Conservation (phyloP, 2,329 filamentous ascomycete species). For the Penicillium paneum region DNA sequence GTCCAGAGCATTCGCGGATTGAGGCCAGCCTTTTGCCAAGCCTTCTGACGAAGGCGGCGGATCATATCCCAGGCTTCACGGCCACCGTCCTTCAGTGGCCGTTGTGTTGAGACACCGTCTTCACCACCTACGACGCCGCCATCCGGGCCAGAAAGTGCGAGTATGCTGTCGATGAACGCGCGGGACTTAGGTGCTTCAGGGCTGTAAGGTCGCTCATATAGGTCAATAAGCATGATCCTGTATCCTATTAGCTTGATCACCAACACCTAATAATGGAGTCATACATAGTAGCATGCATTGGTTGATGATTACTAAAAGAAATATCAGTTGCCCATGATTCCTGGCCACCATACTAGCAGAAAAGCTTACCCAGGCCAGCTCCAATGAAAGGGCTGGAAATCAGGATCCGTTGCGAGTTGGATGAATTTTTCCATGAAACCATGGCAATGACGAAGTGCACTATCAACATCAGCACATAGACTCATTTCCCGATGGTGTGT, state of each 20-base stretch:
- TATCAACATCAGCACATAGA: conserved; percentile 16
- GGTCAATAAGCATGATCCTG: conserved; percentile 49
- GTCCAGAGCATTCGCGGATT: conserved; percentile 48
- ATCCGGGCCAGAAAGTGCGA: conserved; percentile 45
- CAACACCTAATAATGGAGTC: not conserved
- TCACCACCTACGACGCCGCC: conserved; percentile 47
- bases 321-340: conserved; percentile 11
- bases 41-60: conserved; percentile 45
- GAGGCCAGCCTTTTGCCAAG: conserved; percentile 49
- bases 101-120: conserved; percentile 43
- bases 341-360: not conserved
- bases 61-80: conserved; percentile 51
- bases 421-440: conserved; percentile 51
- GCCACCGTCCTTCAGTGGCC: conserved; percentile 48
- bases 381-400: conserved; percentile 50
- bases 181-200: conserved; percentile 45
- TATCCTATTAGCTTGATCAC: conserved; percentile 1
- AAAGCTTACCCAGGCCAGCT: conserved; percentile 44
- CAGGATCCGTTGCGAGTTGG: conserved; percentile 45
- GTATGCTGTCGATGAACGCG: conserved; percentile 47
- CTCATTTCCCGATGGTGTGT: not conserved
- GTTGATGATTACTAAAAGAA: conserved; percentile 38
- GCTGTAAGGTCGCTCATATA: conserved; percentile 47
- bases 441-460: conserved; percentile 47
- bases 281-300: conserved; percentile 45